Evolutionary conservation across 2,329 filamentous ascomycete genomes (phyloP), one percentile per base, ranked within the genome.

Genomic region (Colletotrichum paranaense): DNA sequence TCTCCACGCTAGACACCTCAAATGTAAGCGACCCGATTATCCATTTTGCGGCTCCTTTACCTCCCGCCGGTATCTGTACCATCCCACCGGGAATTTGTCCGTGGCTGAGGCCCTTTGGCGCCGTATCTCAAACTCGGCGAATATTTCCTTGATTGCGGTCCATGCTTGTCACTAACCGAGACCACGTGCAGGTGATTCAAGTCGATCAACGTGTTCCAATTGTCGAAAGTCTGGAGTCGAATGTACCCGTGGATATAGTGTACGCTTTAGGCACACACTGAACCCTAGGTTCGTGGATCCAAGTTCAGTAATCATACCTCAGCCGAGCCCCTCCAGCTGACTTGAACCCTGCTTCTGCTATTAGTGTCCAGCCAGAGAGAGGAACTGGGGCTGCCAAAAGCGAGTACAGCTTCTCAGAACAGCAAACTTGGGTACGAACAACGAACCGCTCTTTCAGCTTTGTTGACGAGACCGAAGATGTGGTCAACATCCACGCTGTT

Each of bases 391-490:
- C 62, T 24, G 68, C 68, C 46, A 55, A 49, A 4, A 71, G 62
- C 68, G 68, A 71, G 24, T 79, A 76, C 62, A 74, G 72, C 9
- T 80, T 80, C 56, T 64, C 78, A 6, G 70, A 78, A 14, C 75
- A 77, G 3, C 79, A 80, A 49, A 78, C 76, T 14, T 80, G 79
- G 79, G 78, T 80, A 32, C 75, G 75, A 57, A 71, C 68, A 6
- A 78, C 77, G 28, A 79, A 73, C 52, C 70, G 77, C 60, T 60
- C 75, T 26, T 49, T 80, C 26, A 80, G 78, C 32, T 80, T 80
- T 24, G 74, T 80, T 8, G 78, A 80, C 49, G 79, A 80, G 58
- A 80, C 79, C 3, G 73, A 78, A 46, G 78, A 80, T 16, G 74
- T 80, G 14, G 77, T 79, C 62, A 78, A 78, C 42, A 76, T 78